phyloP scores from a whole-genome alignment of 1,284 basidiomycete genomes.

The Cystobasidium sp. region DNA sequence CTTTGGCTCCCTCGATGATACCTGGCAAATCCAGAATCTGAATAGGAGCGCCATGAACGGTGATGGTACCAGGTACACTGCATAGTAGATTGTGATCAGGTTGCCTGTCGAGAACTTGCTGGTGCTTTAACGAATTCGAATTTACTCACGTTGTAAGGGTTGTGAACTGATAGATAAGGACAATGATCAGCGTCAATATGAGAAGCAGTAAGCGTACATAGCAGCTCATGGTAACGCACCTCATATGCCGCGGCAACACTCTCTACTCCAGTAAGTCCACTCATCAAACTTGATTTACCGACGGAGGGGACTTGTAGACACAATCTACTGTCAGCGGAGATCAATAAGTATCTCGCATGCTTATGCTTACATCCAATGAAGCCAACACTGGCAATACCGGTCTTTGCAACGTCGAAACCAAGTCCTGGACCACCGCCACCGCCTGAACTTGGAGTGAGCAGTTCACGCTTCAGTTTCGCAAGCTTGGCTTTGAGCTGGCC shows the following conservation, averaged over 20 bases:
- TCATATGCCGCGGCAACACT: slow-evolving; percentile 96
- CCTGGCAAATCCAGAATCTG: slow-evolving; percentile 66
- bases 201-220: neutral
- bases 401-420: slow-evolving; percentile 96
- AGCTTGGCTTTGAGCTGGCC: slow-evolving; percentile 97
- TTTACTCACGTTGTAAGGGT: slow-evolving; percentile 57
- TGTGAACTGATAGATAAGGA: slow-evolving; percentile 70
- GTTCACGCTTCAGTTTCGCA: slow-evolving; percentile 92
- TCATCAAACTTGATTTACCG: slow-evolving; percentile 91
- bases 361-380: slow-evolving; percentile 71
- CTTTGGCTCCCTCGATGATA: slow-evolving; percentile 99
- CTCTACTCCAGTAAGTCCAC: slow-evolving; percentile 94
- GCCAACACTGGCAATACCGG: slow-evolving; percentile 92
- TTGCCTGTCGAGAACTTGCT: neutral
- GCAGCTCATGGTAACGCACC: slow-evolving; percentile 40
- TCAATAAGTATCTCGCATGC: neutral
- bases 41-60: slow-evolving; percentile 91
- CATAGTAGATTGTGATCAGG: slow-evolving; percentile 1
- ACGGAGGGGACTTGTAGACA: slow-evolving; percentile 58
- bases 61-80: slow-evolving; percentile 87
- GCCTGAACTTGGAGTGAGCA: slow-evolving; percentile 77
- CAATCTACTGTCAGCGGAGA: slow-evolving; percentile 66
- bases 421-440: slow-evolving; percentile 84
- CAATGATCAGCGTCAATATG: neutral
- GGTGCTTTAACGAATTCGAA: no score